Evolutionary conservation across 768 basidiomycete species (phyloP), one percentile per base, ranked within the genome.

Genomic region (Phaeotremella skinneri): DNA sequence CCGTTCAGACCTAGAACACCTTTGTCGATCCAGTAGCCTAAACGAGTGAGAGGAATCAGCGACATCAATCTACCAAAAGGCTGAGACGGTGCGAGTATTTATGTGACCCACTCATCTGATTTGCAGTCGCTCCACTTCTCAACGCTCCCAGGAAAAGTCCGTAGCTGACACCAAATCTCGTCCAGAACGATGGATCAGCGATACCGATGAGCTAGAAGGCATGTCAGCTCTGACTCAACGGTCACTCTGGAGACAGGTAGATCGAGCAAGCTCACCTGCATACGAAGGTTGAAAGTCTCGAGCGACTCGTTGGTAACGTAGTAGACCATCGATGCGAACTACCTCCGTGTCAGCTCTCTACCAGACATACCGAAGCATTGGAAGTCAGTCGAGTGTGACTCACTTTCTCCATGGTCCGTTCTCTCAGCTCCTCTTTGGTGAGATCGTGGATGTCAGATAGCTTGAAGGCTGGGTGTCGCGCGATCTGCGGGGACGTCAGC

Each of bases 171-270:
- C 76, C 77, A 49, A 79, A 78, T 25, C 78, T 52, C 1, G 79
- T 79, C 79, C 78, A 79, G 70, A 80, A 80, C 0, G 64, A 69
- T 0, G 79, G 80, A 58, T 80, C 80, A 27, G 76, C 77, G 48
- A 78, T 72, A 14, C 74, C 69, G 21, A 75, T 70, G 13, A 77
- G 62, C 67, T 71, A 42, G 7, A 34, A 4, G 25, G 14, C 14
- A 25, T 20, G 42, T 52, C 43, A 59, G 58, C 49, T 14, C 2
- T 1, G 7, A 17, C 25, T 29, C 47, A 13, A 2, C 14, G 43
- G 11, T 49, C 27, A 27, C 16, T 50, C 9, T 32, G 17, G 14
- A 9, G 17, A 23, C 21, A 29, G 16, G 25, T 5, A 50, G 31
- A 4, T 23, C 43, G 6, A 23, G 20, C 20, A 16, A 2, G 56